A percentile compares a stretch with the other conserved stretches of the same genome.
Evolutionary conservation across 257 asterid species (phyloP).

Genomic region (Coffea canephora): DNA sequence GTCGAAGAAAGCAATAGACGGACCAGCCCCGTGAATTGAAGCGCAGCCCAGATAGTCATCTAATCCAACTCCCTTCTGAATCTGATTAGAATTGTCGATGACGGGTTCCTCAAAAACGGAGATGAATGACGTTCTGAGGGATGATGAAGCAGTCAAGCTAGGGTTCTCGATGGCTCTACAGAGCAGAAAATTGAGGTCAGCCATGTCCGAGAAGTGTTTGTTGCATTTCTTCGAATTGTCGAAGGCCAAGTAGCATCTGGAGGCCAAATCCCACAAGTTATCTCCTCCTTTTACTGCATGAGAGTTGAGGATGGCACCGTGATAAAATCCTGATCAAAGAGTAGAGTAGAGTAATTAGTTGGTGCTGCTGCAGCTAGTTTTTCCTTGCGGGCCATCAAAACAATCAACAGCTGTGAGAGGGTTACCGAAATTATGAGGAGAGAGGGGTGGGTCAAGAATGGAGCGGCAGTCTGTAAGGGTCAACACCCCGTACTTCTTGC

Average conservation of each 20-base stretch:
- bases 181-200: conserved; percentile 67
- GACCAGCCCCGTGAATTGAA: conserved; percentile 66
- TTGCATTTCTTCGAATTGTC: conserved; percentile 39
- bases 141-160: conserved; percentile 48
- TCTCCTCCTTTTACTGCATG: conserved; percentile 44
- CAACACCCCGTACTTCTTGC: conserved; percentile 55
- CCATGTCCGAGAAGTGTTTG: conserved; percentile 66
- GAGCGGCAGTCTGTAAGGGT: conserved; percentile 67
- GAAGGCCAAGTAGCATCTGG: conserved; percentile 33
- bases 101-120: conserved; percentile 76
- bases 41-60: conserved; percentile 71
- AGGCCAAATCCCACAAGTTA: conserved; percentile 54
- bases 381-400: not conserved
- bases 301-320: conserved; percentile 55
- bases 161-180: conserved; percentile 65
- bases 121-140: conserved; percentile 51
- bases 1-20: conserved; percentile 66
- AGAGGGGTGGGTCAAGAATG: conserved; percentile 51
- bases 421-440: conserved; percentile 49
- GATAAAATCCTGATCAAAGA: conserved; percentile 50
- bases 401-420: not conserved
- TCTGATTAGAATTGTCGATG: conserved; percentile 30
- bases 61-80: conserved; percentile 39
- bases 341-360: not conserved
- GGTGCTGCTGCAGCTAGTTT: not conserved